These are phyloP conservation scores for Fonsecaea monophora DNA, from an alignment of 2,329 filamentous ascomycete species.

Conservation along the genomic window DNA sequence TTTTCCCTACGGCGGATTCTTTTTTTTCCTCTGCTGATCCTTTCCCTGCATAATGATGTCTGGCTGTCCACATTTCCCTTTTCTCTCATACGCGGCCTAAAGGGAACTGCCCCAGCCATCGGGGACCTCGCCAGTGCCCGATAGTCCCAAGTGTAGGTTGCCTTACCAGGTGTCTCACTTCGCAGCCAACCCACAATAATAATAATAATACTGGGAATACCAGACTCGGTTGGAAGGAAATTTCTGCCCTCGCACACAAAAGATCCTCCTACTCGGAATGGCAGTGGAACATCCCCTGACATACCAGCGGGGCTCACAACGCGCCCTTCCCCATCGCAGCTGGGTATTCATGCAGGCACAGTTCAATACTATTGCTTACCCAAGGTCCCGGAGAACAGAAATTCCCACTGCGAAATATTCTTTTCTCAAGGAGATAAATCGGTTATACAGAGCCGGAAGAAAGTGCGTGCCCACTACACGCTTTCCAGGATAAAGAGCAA, in stretches of 20 bases:
- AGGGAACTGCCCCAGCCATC: not conserved
- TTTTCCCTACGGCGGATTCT: not conserved
- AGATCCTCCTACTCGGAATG: too few relatives aligned
- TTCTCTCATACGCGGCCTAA: not conserved
- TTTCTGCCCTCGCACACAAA: not conserved
- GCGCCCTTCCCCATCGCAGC: not conserved
- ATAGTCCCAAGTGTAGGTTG: not conserved
- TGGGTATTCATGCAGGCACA: not conserved
- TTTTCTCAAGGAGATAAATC: conserved; percentile 2
- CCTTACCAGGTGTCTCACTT: conserved; percentile 5
- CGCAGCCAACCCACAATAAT: not conserved
- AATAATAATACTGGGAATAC: too few relatives aligned
- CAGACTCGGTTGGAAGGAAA: conserved; percentile 1
- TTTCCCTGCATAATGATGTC: conserved; percentile 2
- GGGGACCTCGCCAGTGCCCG: not conserved
- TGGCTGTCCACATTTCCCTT: not conserved
- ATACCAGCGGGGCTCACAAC: not conserved
- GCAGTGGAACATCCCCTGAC: not conserved
- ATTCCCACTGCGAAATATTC: not conserved
- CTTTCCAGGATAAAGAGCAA: not conserved
- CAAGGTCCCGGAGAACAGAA: not conserved
- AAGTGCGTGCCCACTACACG: not conserved
- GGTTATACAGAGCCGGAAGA: not conserved
- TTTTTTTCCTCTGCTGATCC: not conserved
- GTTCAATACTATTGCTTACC: not conserved